Evolutionary conservation across 139 green algal genomes (phyloP).

Genomic region (Asterochloris erici): DNA sequence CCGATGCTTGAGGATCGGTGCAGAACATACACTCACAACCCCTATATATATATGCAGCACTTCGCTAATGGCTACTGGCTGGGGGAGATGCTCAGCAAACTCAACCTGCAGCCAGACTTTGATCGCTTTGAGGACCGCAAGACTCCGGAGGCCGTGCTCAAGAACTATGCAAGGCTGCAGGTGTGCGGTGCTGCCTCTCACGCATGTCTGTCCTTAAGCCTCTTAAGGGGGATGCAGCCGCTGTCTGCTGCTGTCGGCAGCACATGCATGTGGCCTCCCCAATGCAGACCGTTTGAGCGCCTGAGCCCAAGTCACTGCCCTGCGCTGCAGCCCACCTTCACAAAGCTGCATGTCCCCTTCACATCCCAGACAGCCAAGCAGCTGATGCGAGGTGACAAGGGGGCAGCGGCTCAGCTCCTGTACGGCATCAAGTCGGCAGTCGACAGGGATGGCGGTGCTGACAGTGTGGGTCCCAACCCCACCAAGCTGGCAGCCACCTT

Average conservation of each 20-base stretch:
- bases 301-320: too few relatives aligned
- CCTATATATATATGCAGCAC: conserved; percentile 35
- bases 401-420: conserved; percentile 52
- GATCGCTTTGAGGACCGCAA: conserved; percentile 46
- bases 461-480: conserved; percentile 5
- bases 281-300: too few relatives aligned
- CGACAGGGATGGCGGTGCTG: conserved; percentile 35
- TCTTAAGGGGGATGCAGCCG: neutral
- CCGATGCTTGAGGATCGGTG: too few relatives aligned
- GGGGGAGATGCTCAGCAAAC: conserved; percentile 51
- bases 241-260: too few relatives aligned
- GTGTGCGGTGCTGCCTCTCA: conserved; percentile 21
- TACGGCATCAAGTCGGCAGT: conserved; percentile 55
- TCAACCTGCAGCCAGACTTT: conserved; percentile 69
- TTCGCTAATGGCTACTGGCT: conserved; percentile 66
- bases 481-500: conserved; percentile 24
- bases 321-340: conserved; percentile 45
- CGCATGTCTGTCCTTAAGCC: neutral
- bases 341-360: conserved; percentile 51
- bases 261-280: too few relatives aligned
- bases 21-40: neutral
- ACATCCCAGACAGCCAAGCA: conserved; percentile 48
- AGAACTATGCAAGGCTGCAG: conserved; percentile 73
- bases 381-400: conserved; percentile 60
- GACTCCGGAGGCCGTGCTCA: conserved; percentile 60